Evolutionary conservation across 345 rosid genomes (phyloP), one percentile per base, ranked within the genome.

Genomic region (Dipteronia sinensis): DNA sequence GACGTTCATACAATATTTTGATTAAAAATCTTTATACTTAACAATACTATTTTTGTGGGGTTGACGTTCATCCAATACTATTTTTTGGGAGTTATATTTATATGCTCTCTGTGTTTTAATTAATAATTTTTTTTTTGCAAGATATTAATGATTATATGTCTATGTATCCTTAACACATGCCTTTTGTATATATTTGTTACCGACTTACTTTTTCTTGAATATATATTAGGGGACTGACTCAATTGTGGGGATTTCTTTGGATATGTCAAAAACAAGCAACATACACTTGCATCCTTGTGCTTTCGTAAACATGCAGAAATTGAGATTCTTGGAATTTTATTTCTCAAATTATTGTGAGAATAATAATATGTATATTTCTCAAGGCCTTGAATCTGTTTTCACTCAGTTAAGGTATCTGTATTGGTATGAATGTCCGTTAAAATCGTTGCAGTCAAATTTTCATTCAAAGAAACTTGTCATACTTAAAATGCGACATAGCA

Each of bases 341-440:
- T 9, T 2, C 38, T 22, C 29, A 55, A 11, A 23, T 7, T 3
- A 3, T 27, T 10, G 0, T 55, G 23, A 5, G 23, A 27, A 29
- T 34, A 64, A 4, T 42, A 42, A 42, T 10, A 12, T 38, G 25
- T 47, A 38, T 64, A 11, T 66, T 66, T 34, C 47, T 1, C 47
- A 16, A 16, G 47, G 47, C 3, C 9, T 8, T 4, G 15, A 1
- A 3, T 1, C 49, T 13, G 17, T 71, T 2, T 25, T 79, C 7
- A 10, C 17, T 16, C 2, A 69, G 0, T 69, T 81, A 10, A 66
- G 46, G 70, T 62, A 56, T 17, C 67, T 81, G 11, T 70, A 76
- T 6, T 81, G 80, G 83, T 69, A 76, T 67, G 47, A 71, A 4
- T 81, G 40, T 61, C 66, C 80, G 3, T 20, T 76, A 0, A 34